A percentile compares a stretch with the other conserved stretches of the same genome.
Conservation (phyloP, 2,329 filamentous ascomycete genomes). For the Beauveria sp. region DNA sequence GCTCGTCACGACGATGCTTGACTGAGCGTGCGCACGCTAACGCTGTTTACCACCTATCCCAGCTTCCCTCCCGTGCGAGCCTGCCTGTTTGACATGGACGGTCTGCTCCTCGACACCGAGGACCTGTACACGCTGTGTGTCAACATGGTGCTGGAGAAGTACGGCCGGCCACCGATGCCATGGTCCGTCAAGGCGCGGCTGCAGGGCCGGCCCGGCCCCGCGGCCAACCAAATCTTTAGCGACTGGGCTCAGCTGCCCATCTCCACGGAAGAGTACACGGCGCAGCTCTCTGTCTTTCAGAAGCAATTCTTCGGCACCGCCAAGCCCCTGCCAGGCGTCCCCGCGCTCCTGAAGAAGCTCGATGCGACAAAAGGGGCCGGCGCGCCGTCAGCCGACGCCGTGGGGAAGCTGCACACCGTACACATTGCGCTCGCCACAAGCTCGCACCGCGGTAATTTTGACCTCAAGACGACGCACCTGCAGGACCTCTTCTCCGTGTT, state of each 20-base stretch:
- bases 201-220: conserved; percentile 49
- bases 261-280: conserved; percentile 56
- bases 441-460: conserved; percentile 63
- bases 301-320: conserved; percentile 62
- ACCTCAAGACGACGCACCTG: conserved; percentile 64
- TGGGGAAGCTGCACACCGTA: conserved; percentile 34
- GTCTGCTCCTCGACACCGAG: conserved; percentile 87
- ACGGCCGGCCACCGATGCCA: conserved; percentile 67
- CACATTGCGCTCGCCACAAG: conserved; percentile 85
- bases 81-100: conserved; percentile 98
- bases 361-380: conserved; percentile 29
- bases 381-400: background rate
- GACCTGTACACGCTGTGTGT: conserved; percentile 79
- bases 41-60: background rate
- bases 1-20: background rate
- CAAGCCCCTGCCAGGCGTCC: conserved; percentile 73
- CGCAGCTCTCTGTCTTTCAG: conserved; percentile 56
- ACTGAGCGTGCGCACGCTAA: background rate
- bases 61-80: conserved; percentile 77
- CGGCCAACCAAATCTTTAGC: conserved; percentile 50
- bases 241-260: conserved; percentile 85
- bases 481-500: conserved; percentile 57
- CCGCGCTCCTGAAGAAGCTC: conserved; percentile 57
- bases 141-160: conserved; percentile 72
- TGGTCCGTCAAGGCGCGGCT: conserved; percentile 93